Percentiles rank a stretch among this genome's conserved stretches.
These are phyloP conservation scores for Ogataea populi-albae DNA, from an alignment of 805 yeast genomes.

Conservation along the genomic window DNA sequence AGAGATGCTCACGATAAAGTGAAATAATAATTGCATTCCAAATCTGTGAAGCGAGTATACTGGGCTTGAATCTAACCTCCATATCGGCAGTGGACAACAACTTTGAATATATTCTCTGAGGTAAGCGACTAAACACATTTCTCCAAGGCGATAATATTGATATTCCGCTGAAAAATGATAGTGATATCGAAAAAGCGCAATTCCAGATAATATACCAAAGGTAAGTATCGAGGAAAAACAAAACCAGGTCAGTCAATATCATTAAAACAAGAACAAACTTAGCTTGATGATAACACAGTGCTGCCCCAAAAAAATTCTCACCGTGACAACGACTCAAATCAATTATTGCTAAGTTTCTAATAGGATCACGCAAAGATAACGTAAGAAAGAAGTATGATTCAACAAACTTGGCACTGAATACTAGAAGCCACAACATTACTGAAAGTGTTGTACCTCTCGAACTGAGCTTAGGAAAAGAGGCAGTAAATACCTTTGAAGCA, in stretches of 20 bases:
- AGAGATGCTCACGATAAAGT: conserved; percentile 52
- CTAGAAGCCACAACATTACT: conserved; percentile 43
- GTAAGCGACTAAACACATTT: conserved; percentile 49
- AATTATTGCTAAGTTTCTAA: conserved; percentile 45
- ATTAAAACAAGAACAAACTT: conserved; percentile 40
- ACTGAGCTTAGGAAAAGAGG: conserved; percentile 40
- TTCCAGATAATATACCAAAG: conserved; percentile 59
- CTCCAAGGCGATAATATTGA: conserved; percentile 60
- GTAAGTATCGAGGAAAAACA: conserved; percentile 54
- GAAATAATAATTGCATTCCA: conserved; percentile 56
- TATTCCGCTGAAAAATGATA: conserved; percentile 51
- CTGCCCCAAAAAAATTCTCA: conserved; percentile 39
- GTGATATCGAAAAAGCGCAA: conserved; percentile 45
- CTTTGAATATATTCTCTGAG: conserved; percentile 49
- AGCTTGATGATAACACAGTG: conserved; percentile 43
- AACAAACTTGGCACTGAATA: conserved; percentile 47
- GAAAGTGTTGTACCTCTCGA: conserved; percentile 41
- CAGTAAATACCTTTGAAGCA: conserved; percentile 40
- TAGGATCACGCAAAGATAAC: conserved; percentile 50
- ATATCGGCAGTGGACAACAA: conserved; percentile 43
- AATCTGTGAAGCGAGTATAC: conserved; percentile 42
- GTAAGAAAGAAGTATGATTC: conserved; percentile 56
- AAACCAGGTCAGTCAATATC: conserved; percentile 42
- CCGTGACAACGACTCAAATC: conserved; percentile 43
- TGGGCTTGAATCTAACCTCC: conserved; percentile 42